phyloP scores from a whole-genome alignment of 805 yeast genomes.

The Schizosaccharomyces pombe region DNA sequence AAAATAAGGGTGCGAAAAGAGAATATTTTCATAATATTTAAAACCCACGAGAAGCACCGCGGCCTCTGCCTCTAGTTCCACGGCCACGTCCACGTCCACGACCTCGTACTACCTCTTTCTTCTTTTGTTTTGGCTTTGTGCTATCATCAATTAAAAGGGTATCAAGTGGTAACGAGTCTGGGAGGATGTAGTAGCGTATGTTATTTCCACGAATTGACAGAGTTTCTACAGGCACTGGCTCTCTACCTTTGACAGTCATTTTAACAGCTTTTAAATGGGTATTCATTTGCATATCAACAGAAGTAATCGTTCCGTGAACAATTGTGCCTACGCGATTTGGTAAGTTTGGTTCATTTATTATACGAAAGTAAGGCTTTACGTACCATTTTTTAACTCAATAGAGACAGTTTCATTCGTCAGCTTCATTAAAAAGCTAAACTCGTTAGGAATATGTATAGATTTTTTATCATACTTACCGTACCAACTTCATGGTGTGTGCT shows the following conservation, averaged over 20 bases:
- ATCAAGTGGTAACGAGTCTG: conserved; percentile 58
- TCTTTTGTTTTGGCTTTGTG: conserved; percentile 18
- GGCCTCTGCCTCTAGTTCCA: conserved; percentile 9
- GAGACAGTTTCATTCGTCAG: conserved; percentile 68
- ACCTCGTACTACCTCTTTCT: conserved; percentile 11
- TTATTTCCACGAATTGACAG: conserved; percentile 77
- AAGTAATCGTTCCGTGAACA: conserved; percentile 58
- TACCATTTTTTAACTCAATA: conserved; percentile 74
- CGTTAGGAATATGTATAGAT: not conserved
- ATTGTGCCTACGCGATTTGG: conserved; percentile 23
- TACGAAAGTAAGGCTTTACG: conserved; percentile 5
- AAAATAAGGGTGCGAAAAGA: too few species aligned
- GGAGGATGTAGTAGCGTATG: conserved; percentile 58
- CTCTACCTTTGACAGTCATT: conserved; percentile 48
- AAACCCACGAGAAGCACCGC: not conserved
- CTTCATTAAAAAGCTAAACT: conserved; percentile 46
- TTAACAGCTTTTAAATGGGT: conserved; percentile 58
- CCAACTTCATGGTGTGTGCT: conserved; percentile 1
- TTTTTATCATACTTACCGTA: not conserved
- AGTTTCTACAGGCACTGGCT: conserved; percentile 46
- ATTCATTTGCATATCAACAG: conserved; percentile 82
- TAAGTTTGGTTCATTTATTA: not conserved
- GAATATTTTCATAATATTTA: not conserved
- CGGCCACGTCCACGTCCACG: conserved; percentile 12
- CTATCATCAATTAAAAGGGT: conserved; percentile 22